Conservation (phyloP, 176 grass and related monocot species). For the Thinopyrum elongatum region DNA sequence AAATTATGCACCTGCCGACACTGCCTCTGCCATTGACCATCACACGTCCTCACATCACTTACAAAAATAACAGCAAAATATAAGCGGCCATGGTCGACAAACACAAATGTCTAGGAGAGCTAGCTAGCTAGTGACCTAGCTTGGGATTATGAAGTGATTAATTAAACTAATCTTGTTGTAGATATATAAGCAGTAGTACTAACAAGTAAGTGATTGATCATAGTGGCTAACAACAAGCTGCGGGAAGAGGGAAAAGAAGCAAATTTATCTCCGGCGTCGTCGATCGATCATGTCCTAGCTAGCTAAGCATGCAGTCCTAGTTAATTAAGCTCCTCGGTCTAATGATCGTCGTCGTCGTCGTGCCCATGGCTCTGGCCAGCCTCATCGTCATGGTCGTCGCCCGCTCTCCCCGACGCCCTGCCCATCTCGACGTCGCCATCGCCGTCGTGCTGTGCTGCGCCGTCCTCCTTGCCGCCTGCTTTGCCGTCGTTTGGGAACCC, state of each 20-base stretch:
- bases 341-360: conserved; percentile 6
- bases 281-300: not conserved
- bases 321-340: not conserved
- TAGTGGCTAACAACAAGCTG: not conserved
- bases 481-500: conserved; percentile 30
- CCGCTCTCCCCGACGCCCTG: not conserved
- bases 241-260: not conserved
- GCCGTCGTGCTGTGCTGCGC: not conserved
- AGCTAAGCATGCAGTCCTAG: not conserved
- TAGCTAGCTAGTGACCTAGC: not conserved
- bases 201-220: not conserved
- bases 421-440: conserved; percentile 9
- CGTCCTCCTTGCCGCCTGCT: not conserved
- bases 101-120: not conserved
- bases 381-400: conserved; percentile 36
- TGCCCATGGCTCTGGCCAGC: conserved; percentile 46
- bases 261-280: not conserved
- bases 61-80: not conserved
- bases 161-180: conserved; percentile 16
- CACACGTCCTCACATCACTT: not conserved
- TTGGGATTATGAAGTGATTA: not conserved
- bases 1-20: conserved; percentile 20
- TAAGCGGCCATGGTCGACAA: not conserved
- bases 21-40: conserved; percentile 17
- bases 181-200: conserved; percentile 20